A percentile compares a stretch with the other conserved stretches of the same genome.
These are phyloP conservation scores for Astrothelium macrocarpum DNA, from an alignment of 495 filamentous ascomycete species.

Conservation along the genomic window DNA sequence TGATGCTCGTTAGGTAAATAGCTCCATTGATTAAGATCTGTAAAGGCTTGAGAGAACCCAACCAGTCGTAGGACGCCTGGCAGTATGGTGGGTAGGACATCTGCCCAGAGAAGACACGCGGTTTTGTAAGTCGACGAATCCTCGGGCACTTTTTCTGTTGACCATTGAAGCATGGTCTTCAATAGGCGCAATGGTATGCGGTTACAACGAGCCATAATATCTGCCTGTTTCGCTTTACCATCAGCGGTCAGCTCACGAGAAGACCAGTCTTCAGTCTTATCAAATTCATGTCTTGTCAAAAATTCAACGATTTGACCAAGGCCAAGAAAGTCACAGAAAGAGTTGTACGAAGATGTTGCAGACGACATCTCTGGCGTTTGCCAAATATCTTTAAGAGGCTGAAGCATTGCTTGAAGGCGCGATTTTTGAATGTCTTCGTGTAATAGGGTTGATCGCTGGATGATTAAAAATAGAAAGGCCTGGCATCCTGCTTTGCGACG, in stretches of 20 bases:
- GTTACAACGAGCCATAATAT: constrained; percentile 57
- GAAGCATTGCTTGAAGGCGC: constrained; percentile 62
- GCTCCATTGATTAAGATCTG: constrained; percentile 77
- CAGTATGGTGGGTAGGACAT: constrained; percentile 69
- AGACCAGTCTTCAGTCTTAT: constrained; percentile 77
- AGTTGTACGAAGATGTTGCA: constrained; percentile 62
- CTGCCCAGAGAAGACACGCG: constrained; percentile 71
- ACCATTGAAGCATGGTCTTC: constrained; percentile 79
- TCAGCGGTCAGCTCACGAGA: constrained; percentile 62
- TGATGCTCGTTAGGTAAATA: constrained; percentile 69
- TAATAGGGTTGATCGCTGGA: constrained; percentile 72
- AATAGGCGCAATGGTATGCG: constrained; percentile 72
- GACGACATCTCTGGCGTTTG: constrained; percentile 56
- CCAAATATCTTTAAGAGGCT: constrained; percentile 74
- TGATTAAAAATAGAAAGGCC: constrained; percentile 83
- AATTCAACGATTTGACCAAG: constrained; percentile 73
- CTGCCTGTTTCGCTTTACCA: constrained; percentile 65
- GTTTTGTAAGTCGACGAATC: constrained; percentile 55
- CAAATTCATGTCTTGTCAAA: constrained; percentile 58
- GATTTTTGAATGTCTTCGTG: constrained; percentile 53
- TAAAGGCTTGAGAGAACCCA: constrained; percentile 86
- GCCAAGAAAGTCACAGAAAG: constrained; percentile 71
- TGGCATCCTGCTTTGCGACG: constrained; percentile 53
- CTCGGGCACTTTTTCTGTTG: constrained; percentile 76
- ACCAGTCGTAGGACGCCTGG: constrained; percentile 81